A percentile compares a stretch with the other conserved stretches of the same genome.
Evolutionary conservation across 2,329 filamentous ascomycete genomes (phyloP).

Genomic region (Zymoseptoria tritici): DNA sequence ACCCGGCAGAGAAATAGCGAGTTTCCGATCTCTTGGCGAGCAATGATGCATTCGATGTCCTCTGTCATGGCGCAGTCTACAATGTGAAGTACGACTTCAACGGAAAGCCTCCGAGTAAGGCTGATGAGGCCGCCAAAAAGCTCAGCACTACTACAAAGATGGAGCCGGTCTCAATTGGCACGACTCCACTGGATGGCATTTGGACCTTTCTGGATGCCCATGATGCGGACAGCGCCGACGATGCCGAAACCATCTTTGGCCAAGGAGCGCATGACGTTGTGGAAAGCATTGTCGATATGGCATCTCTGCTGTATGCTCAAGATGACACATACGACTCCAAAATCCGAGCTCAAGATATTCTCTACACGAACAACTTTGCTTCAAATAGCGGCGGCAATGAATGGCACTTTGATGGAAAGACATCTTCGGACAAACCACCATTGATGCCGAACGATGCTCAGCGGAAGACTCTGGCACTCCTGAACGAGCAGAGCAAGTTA

Average conservation of each 20-base stretch:
- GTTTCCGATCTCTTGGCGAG: neutral
- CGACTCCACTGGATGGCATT: conserved; percentile 4
- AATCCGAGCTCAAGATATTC: neutral
- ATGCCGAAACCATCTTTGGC: neutral
- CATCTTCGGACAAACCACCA: no score
- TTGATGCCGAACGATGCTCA: neutral
- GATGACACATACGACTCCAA: neutral
- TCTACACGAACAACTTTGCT: neutral
- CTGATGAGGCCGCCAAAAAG: neutral
- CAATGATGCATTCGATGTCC: neutral
- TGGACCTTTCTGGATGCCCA: conserved; percentile 3
- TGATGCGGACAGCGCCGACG: neutral
- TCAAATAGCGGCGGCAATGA: neutral
- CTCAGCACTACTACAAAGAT: neutral
- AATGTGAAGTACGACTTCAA: conserved; percentile 1
- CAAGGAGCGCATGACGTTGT: neutral
- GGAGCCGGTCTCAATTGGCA: conserved; percentile 6
- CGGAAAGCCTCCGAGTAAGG: neutral
- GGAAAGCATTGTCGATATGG: neutral
- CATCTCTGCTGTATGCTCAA: neutral
- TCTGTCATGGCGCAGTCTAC: conserved; percentile 8
- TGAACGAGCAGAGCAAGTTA: neutral
- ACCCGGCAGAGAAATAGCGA: neutral
- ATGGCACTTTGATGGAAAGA: neutral
- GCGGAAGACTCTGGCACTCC: neutral